Evolutionary conservation across 345 rosid species (phyloP), one percentile per base, ranked within the genome.

Genomic region (Arabis hirsuta): DNA sequence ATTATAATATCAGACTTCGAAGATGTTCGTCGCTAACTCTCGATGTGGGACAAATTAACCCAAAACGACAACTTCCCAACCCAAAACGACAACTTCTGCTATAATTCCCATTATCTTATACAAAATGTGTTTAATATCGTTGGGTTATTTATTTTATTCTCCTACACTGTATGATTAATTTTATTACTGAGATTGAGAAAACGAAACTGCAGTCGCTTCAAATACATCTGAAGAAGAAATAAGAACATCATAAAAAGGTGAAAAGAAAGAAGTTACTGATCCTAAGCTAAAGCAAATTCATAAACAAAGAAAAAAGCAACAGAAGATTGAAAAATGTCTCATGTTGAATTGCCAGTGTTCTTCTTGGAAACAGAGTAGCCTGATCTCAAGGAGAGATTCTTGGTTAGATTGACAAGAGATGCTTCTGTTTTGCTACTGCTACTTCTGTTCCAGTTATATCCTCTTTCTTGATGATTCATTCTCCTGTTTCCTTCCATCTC

Each of bases 301-400:
- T 8, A 5, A 42, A 16, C 0, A 55, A 14, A 47, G 42, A 55
- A 32, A 5, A 57, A 2, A 48, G 38, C 22, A 45, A 64, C 13
- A 20, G 13, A 32, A 32, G 22, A 55, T 32, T 7, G 6, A 51
- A 43, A 48, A 22, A 36, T 12, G 56, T 62, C 14, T 62, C 48
- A 55, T 62, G 41, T 47, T 19, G 60, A 55, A 45, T 41, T 3
- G 67, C 59, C 59, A 47, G 12, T 11, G 66, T 76, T 79, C 73
- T 76, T 85, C 78, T 71, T 82, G 38, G 38, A 54, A 9, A 48
- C 55, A 53, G 79, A 69, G 82, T 55, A 67, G 66, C 76, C 63
- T 36, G 41, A 36, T 48, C 68, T 77, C 36, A 90, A 81, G 44
- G 84, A 80, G 67, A 90, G 91, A 59, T 86, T 86, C 74, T 79